phyloP scores from a whole-genome alignment of 305 asterid genomes.

The Fraxinus nigra region DNA sequence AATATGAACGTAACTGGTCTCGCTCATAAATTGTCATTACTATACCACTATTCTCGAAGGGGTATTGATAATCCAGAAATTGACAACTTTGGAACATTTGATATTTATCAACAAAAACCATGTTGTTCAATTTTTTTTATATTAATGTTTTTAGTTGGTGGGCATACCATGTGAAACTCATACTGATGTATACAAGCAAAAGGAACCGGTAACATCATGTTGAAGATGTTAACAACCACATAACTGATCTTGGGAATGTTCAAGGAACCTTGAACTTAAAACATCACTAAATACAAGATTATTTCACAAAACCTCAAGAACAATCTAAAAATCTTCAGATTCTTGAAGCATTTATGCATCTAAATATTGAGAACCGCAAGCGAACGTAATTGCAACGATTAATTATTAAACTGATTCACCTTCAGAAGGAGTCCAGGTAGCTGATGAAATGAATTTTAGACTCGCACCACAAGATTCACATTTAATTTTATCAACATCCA shows the following conservation, averaged over 20 bases:
- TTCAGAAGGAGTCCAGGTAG: slow-evolving; percentile 71
- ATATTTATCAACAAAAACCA: no score
- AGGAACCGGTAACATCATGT: not conserved
- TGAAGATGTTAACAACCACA: not conserved
- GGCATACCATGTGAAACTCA: not conserved
- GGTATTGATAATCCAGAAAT: not conserved
- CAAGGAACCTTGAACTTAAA: not conserved
- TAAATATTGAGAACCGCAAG: slow-evolving; percentile 15
- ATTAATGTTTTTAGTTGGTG: not conserved
- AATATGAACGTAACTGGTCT: not conserved
- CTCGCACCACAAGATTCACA: slow-evolving; percentile 93
- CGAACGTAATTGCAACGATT: not conserved
- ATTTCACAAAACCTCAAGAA: not conserved
- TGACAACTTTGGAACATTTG: not conserved
- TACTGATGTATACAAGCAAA: not conserved
- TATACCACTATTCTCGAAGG: not conserved
- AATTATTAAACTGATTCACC: slow-evolving; percentile 50
- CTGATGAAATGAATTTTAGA: slow-evolving; percentile 58
- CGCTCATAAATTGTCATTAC: not conserved
- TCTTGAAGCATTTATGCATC: not conserved
- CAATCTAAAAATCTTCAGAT: not conserved
- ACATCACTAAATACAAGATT: not conserved
- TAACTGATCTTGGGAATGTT: not conserved
- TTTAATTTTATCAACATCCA: slow-evolving; percentile 74
- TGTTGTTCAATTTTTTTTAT: not conserved